Evolutionary conservation across 768 basidiomycete genomes (phyloP), one percentile per base, ranked within the genome.

Genomic region (Jaapia argillacea): DNA sequence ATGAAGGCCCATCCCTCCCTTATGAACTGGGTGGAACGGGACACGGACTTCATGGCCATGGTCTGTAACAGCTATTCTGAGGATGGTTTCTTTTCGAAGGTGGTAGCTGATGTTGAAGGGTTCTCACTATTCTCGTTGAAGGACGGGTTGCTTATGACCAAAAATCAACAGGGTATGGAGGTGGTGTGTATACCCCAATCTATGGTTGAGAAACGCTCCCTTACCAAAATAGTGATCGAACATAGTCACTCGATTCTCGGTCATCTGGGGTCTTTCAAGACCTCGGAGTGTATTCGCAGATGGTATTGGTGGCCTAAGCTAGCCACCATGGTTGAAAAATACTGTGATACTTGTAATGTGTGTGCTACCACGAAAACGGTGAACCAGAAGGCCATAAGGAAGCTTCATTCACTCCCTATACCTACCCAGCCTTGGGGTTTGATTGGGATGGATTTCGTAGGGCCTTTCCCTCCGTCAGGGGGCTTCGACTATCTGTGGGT

Each of bases 371-470:
- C 40, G 41, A 55, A 47, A 26, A 28, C 7, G 1, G 14, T 16
- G 2, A 38, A 42, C 13, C 12, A n/a, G 12, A 26, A 41, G 27
- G 56, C 57, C 13, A 12, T 31, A 10, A 60, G 62, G n/a, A 46
- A 55, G n/a, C 45, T 61, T 0, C 58, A 62, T 24, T 31, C 50
- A 2, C 45, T 58, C 5, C 59, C 55, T 0, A 42, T 61, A 0
- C 60, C 58, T 0, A 50, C 43, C 0, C 40, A 48, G 4, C 66
- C 64, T 0, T 65, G 60, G 63, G 58, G 62, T 3, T 53, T 55
- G 0, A 61, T 68, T 0, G 59, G 60, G 0, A 60, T 67, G 22
- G 64, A 66, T 44, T 66, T 66, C 23, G 38, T 66, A 0, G 62
- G 54, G 0, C 57, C 55, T 1, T 47, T 66, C 3, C 65, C 62